Evolutionary conservation across 192 early-diverging fungal genomes (phyloP).

Genomic region (Dispira simplex): DNA sequence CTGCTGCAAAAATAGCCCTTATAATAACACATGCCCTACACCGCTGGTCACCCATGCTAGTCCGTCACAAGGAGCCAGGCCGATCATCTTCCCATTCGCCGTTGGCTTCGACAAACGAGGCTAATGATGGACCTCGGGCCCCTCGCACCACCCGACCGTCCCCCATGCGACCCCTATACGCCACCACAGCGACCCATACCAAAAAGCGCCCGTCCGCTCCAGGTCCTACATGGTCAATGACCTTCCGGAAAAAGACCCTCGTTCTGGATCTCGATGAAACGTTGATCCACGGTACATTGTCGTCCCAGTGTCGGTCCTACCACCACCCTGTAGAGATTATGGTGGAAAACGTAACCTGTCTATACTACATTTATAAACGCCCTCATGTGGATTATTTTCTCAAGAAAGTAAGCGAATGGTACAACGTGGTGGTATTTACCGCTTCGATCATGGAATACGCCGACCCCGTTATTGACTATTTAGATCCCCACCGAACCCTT

Average conservation of each 20-base stretch:
- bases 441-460: slow-evolving; percentile 87
- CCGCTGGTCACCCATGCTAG: too few relatives aligned
- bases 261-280: slow-evolving; percentile 71
- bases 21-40: too few relatives aligned
- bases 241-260: slow-evolving; percentile 38
- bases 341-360: slow-evolving; percentile 59
- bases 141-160: too few relatives aligned
- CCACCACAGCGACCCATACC: too few relatives aligned
- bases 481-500: slow-evolving; percentile 52
- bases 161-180: too few relatives aligned
- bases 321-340: slow-evolving; percentile 74
- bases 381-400: slow-evolving; percentile 77
- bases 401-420: slow-evolving; percentile 78
- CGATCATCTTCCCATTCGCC: too few relatives aligned
- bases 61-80: too few relatives aligned
- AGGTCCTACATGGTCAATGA: background rate
- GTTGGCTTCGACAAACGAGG: too few relatives aligned
- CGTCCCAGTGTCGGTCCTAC: slow-evolving; percentile 35
- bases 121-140: too few relatives aligned
- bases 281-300: slow-evolving; percentile 62
- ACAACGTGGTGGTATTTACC: slow-evolving; percentile 80
- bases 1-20: too few relatives aligned
- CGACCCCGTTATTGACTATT: slow-evolving; percentile 85
- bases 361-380: slow-evolving; percentile 85
- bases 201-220: too few relatives aligned